Evolutionary conservation across 345 rosid genomes (phyloP), one percentile per base, ranked within the genome.

Genomic region (Barbarea vulgaris): DNA sequence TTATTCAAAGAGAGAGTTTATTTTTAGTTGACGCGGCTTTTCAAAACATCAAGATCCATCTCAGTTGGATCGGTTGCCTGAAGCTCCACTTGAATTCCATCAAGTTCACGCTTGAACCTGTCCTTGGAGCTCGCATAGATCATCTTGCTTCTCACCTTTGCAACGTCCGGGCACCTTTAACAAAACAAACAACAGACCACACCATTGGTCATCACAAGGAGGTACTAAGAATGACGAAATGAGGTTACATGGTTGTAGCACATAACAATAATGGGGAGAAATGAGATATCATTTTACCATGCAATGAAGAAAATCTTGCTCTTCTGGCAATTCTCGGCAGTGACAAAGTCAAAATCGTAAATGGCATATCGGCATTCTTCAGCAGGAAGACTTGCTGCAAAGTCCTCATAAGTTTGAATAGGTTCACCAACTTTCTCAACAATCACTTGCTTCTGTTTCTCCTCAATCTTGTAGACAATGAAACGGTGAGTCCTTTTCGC

Each of bases 31-130:
- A 77, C 82, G 19, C 90, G 87, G 81, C 86, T 84, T 74, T 65
- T 86, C 37, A 84, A 72, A 67, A 86, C 90, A 70, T 86, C 87
- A 6, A 86, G 90, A 77, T 81, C 85, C 87, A 86, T 86, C 77
- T 86, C 90, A 18, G 87, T 83, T 17, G 89, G 89, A 72, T 86
- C 87, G 0, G 89, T 86, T 10, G 89, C 89, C 42, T 86, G 89
- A 75, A 86, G 81, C 83, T 86, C 89, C 25, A 84, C 69, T 69
- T 86, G 89, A 64, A 86, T 82, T 0, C 89, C 87, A 55, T 86
- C 84, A 4, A 85, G 79, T 31, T 85, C 87, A 72, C 89, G 82
- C 84, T 85, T 86, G 77, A 85, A 85, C 82, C 87, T 80, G 76
- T 85, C 87, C 82, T 85, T 85, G 39, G 86, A 85, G 62, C 87